Conservation (phyloP, 2,329 filamentous ascomycete genomes). For the Drechmeria coniospora region DNA sequence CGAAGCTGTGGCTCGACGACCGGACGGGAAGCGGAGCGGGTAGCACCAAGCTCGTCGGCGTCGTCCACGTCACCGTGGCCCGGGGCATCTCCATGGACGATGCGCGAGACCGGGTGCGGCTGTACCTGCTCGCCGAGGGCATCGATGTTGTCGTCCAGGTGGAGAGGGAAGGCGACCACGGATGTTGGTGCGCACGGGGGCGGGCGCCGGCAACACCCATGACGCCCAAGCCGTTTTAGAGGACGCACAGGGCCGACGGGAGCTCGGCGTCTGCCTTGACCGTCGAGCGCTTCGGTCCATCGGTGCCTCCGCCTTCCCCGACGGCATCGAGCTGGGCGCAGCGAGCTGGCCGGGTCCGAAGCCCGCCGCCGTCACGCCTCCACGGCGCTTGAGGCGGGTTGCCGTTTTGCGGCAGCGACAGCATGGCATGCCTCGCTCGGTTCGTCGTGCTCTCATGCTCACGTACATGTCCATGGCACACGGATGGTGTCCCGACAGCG, state of each 20-base stretch:
- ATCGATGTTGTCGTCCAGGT: conserved; percentile 81
- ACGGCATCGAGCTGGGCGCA: too few species aligned
- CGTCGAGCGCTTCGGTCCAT: too few species aligned
- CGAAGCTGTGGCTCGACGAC: conserved; percentile 88
- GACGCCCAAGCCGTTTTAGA: conserved; percentile 19
- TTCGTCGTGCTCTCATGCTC: too few species aligned
- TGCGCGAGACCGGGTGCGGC: conserved; percentile 59
- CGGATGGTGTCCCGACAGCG: too few species aligned
- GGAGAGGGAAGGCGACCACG: conserved; percentile 62
- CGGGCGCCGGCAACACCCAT: conserved; percentile 14
- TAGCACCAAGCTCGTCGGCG: conserved; percentile 54
- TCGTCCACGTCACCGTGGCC: conserved; percentile 72
- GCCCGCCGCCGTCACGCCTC: background rate
- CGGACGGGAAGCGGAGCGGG: conserved; percentile 26
- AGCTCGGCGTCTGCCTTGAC: too few species aligned
- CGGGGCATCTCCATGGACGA: conserved; percentile 64
- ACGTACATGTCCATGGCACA: too few species aligned
- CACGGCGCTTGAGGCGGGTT: too few species aligned
- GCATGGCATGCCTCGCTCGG: too few species aligned
- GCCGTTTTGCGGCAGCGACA: too few species aligned
- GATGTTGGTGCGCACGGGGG: conserved; percentile 39
- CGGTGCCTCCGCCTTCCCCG: too few species aligned
- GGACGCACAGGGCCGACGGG: background rate
- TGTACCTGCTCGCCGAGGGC: conserved; percentile 53
- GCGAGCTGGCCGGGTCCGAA: background rate